These are phyloP conservation scores for Hymenoscyphus scutula DNA, from an alignment of 2,329 filamentous ascomycete genomes.

Conservation along the genomic window DNA sequence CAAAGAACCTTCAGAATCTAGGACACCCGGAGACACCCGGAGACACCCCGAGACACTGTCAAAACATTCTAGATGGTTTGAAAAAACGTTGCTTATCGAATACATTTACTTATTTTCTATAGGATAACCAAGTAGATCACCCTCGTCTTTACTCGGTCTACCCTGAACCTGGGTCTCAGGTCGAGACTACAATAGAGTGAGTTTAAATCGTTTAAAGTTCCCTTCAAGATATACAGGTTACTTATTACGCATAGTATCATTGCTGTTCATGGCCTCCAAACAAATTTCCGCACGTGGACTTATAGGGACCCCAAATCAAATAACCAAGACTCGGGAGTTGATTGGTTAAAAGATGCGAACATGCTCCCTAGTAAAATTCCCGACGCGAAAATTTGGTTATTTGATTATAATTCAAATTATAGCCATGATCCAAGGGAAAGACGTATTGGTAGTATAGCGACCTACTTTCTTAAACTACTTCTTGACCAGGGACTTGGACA, in stretches of 20 bases:
- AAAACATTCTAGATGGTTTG: too few species aligned
- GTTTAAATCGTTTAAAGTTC: neutral
- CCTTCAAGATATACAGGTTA: too few species aligned
- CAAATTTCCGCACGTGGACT: slow-evolving; percentile 16
- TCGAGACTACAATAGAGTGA: neutral
- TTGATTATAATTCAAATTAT: slow-evolving; percentile 5
- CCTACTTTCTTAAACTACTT: slow-evolving; percentile 15
- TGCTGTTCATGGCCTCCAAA: slow-evolving; percentile 4
- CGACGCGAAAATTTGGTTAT: neutral
- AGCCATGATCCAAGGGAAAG: neutral
- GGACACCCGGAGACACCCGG: neutral
- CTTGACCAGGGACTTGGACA: neutral
- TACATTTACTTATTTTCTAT: neutral
- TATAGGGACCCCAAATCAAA: slow-evolving; percentile 13
- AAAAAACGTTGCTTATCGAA: neutral
- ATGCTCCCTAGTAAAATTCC: neutral
- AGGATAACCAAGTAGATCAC: neutral
- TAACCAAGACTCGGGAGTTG: neutral
- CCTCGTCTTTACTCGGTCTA: neutral
- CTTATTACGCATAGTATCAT: neutral
- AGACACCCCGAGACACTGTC: too few species aligned
- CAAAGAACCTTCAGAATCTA: neutral
- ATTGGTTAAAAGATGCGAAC: neutral
- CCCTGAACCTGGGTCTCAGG: neutral
- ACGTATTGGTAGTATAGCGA: neutral